Percentiles rank a stretch among this genome's conserved stretches.
Conservation (phyloP, 148 eudicot species). For the Cornus suecica region DNA sequence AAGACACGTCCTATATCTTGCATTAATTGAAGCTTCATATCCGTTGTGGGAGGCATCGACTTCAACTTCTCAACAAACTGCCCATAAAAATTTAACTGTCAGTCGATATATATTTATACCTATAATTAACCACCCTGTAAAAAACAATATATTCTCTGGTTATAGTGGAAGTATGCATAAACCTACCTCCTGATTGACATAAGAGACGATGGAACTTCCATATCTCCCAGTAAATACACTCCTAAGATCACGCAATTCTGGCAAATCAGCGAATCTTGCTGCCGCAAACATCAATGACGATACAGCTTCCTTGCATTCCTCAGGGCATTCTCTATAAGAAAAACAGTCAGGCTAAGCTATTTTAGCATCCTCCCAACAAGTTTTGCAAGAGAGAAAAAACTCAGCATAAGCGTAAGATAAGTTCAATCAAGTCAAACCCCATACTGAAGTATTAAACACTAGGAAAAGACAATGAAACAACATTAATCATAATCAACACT, state of each 20-base stretch:
- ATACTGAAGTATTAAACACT: too few species aligned
- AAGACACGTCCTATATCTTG: constrained; percentile 57
- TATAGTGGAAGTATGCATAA: neutral
- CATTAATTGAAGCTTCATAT: constrained; percentile 68
- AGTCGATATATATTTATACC: neutral
- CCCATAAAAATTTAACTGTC: neutral
- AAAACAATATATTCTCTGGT: neutral
- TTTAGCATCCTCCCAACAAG: neutral
- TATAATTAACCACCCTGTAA: neutral
- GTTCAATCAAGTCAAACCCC: too few species aligned
- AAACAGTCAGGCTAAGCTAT: constrained; percentile 6
- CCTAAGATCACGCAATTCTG: constrained; percentile 80
- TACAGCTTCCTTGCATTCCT: constrained; percentile 80
- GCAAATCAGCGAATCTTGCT: constrained; percentile 87
- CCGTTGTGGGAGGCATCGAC: constrained; percentile 44
- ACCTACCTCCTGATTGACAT: constrained; percentile 59
- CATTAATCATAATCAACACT: too few species aligned
- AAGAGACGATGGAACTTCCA: constrained; percentile 50
- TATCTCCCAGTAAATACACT: constrained; percentile 59
- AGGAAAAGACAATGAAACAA: too few species aligned
- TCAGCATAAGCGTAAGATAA: neutral
- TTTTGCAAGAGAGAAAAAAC: neutral
- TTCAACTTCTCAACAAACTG: constrained; percentile 64
- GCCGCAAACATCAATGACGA: constrained; percentile 79
- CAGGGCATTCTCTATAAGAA: constrained; percentile 68